Percentiles rank a stretch among this genome's conserved stretches.
Conservation (phyloP, 176 grass and related monocot genomes). For the Phragmites australis region DNA sequence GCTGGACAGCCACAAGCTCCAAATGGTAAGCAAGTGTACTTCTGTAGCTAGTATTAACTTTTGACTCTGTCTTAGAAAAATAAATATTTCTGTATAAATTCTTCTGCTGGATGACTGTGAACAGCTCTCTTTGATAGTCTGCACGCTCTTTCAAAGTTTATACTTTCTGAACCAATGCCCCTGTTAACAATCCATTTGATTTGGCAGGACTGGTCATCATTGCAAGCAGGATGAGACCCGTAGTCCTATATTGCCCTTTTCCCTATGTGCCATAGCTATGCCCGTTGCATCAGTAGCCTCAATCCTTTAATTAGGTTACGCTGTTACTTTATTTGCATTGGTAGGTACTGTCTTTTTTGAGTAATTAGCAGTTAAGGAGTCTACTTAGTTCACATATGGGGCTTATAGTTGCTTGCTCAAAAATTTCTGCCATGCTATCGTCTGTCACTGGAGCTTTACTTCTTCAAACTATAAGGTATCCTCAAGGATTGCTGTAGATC, state of each 20-base stretch:
- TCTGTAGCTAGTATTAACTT: neutral
- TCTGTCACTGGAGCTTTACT: neutral
- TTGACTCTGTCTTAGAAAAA: neutral
- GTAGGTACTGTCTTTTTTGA: neutral
- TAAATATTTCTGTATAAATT: neutral
- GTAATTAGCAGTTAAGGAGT: neutral
- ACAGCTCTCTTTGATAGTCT: neutral
- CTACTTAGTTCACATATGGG: neutral
- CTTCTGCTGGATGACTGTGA: neutral
- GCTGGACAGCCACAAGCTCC: conserved; percentile 38
- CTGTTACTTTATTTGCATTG: neutral
- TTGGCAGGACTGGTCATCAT: neutral
- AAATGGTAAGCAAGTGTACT: conserved; percentile 36
- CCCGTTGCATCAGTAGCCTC: neutral
- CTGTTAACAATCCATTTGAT: neutral
- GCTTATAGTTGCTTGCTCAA: neutral
- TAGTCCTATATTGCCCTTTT: neutral
- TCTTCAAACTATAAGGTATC: neutral
- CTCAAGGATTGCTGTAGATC: neutral
- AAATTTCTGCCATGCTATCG: neutral
- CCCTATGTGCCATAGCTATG: neutral
- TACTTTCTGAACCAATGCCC: neutral
- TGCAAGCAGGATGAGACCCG: too few relatives aligned
- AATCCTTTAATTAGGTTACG: neutral
- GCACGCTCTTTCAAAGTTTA: neutral